Conservation (phyloP, 805 yeast species). For the Jamesozyma lodderae region DNA sequence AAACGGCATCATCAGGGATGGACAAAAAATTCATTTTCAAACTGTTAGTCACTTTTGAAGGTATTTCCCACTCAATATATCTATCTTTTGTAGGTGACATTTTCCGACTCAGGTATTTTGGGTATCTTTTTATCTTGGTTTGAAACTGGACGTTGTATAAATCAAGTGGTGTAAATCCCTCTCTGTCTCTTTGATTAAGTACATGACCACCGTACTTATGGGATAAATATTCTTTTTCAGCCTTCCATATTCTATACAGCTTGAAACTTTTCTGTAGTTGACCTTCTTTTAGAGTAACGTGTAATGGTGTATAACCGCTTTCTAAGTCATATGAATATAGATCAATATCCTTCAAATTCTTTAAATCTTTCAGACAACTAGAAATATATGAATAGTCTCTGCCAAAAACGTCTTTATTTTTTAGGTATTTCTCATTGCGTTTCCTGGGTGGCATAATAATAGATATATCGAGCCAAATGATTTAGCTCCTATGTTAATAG, state of each 20-base stretch:
- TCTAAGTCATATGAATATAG: constrained; percentile 50
- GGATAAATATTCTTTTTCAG: constrained; percentile 15
- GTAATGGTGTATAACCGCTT: constrained; percentile 76
- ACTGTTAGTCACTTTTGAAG: background rate
- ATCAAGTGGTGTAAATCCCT: constrained; percentile 66
- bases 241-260: constrained; percentile 24
- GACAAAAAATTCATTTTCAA: constrained; percentile 5
- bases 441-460: constrained; percentile 8
- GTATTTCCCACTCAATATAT: constrained; percentile 6
- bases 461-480: too few species aligned
- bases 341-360: constrained; percentile 25
- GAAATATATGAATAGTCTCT: constrained; percentile 32
- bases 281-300: constrained; percentile 41
- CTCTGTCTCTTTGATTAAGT: constrained; percentile 53
- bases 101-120: constrained; percentile 5
- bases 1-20: constrained; percentile 2
- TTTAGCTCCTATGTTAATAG: too few species aligned
- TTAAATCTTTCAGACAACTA: constrained; percentile 15
- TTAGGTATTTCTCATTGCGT: constrained; percentile 6
- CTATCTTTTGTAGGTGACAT: background rate
- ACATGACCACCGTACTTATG: constrained; percentile 20
- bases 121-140: constrained; percentile 6
- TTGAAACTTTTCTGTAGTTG: constrained; percentile 25
- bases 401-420: constrained; percentile 58
- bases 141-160: constrained; percentile 30